Conservation (phyloP, 768 basidiomycete genomes). For the Megacollybia marginata region DNA sequence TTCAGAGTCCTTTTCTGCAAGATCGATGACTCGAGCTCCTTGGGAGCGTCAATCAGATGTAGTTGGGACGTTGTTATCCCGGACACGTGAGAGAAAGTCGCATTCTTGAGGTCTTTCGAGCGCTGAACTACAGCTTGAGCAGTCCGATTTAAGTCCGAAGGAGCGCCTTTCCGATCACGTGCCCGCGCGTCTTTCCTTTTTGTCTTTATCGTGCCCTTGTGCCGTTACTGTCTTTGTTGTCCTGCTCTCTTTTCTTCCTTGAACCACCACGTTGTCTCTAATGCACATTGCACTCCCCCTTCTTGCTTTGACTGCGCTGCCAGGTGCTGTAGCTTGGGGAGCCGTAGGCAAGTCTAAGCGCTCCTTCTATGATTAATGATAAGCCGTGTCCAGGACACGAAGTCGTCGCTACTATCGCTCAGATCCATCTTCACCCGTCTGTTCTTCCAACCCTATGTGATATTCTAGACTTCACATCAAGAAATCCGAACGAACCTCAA, state of each 20-base stretch:
- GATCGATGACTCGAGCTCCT: too few species aligned
- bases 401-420: conserved; percentile 89
- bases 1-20: too few species aligned
- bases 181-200: too few species aligned
- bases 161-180: too few species aligned
- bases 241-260: neutral
- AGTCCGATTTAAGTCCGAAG: too few species aligned
- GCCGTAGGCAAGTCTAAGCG: conserved; percentile 22
- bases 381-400: conserved; percentile 60
- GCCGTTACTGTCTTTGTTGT: neutral
- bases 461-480: conserved; percentile 51
- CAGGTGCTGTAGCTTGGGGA: conserved; percentile 28
- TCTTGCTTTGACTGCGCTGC: neutral
- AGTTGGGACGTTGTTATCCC: too few species aligned
- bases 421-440: conserved; percentile 78
- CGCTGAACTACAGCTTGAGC: too few species aligned
- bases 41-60: too few species aligned
- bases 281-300: neutral
- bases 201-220: too few species aligned
- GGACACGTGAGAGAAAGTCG: too few species aligned
- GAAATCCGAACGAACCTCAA: conserved; percentile 28
- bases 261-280: conserved; percentile 4
- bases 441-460: conserved; percentile 60
- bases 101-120: too few species aligned
- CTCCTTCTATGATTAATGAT: neutral